phyloP scores from a whole-genome alignment of 2,329 filamentous ascomycete genomes.

The Fusarium longipes region DNA sequence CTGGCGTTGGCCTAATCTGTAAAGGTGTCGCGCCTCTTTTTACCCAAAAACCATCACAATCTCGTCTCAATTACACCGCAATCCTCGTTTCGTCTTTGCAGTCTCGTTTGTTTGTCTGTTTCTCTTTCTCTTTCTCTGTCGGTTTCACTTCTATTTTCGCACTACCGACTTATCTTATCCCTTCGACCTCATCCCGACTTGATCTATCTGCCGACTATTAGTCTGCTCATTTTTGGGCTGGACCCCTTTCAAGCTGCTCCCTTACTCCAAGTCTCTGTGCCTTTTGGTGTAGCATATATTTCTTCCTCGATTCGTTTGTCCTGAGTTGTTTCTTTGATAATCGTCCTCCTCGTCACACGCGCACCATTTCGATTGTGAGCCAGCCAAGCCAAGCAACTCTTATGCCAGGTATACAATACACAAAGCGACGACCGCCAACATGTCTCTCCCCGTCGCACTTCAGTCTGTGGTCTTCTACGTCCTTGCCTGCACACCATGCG shows the following conservation, averaged over 20 bases:
- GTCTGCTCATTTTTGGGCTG: conserved; percentile 40
- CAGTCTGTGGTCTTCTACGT: conserved; percentile 85
- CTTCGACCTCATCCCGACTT: conserved; percentile 2
- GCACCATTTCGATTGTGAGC: conserved; percentile 9
- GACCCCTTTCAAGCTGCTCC: conserved; percentile 32
- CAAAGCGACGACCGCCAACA: conserved; percentile 44
- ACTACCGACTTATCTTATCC: conserved; percentile 1
- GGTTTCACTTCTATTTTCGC: conserved; percentile 10
- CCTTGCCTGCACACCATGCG: conserved; percentile 81
- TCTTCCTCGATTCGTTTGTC: conserved; percentile 7
- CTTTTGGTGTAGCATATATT: conserved; percentile 22
- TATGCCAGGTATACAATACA: conserved; percentile 39
- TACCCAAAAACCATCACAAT: conserved; percentile 16
- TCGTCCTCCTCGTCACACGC: conserved; percentile 10
- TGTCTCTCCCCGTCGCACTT: conserved; percentile 67
- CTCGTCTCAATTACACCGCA: conserved; percentile 38
- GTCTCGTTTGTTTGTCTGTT: conserved; percentile 19
- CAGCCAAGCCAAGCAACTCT: conserved; percentile 20
- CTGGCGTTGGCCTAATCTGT: conserved; percentile 36
- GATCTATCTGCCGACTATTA: conserved; percentile 14
- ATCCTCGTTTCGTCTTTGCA: conserved; percentile 20
- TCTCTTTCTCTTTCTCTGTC: conserved; percentile 1
- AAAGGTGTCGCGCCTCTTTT: conserved; percentile 30
- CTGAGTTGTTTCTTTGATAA: background rate
- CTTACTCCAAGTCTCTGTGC: conserved; percentile 30